These are phyloP conservation scores for Sedum album DNA, from an alignment of 164 flowering plant genomes.

Conservation along the genomic window DNA sequence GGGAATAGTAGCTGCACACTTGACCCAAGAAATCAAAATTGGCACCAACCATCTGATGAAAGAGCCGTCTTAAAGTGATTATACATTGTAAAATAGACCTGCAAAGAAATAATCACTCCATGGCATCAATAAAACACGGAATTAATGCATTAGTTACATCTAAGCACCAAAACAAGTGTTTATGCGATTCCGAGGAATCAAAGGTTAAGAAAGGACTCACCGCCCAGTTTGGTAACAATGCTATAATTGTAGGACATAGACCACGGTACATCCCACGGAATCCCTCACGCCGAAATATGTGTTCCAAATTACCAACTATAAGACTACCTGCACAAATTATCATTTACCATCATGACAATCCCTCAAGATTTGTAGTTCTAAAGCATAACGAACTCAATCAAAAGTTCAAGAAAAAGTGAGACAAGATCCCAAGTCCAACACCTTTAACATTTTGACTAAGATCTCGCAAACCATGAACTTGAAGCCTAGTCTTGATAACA, in stretches of 20 bases:
- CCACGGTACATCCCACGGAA: constrained; percentile 94
- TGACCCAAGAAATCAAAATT: background rate
- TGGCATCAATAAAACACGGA: background rate
- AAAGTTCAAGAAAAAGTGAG: no score
- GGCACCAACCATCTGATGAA: constrained; percentile 58
- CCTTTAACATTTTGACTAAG: constrained; percentile 48
- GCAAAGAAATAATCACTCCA: constrained; percentile 16
- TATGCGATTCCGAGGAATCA: background rate
- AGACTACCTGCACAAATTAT: constrained; percentile 51
- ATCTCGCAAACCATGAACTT: constrained; percentile 78
- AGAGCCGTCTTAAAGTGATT: constrained; percentile 74
- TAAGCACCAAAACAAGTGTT: background rate
- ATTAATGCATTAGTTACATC: background rate
- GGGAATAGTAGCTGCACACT: background rate
- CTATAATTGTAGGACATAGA: constrained; percentile 86
- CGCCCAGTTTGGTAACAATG: constrained; percentile 94
- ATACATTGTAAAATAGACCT: constrained; percentile 93
- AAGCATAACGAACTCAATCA: no score
- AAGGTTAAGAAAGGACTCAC: constrained; percentile 30
- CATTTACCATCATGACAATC: background rate
- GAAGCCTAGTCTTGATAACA: constrained; percentile 93
- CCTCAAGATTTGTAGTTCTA: no score
- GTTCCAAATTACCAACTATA: constrained; percentile 74
- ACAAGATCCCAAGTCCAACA: constrained; percentile 11
- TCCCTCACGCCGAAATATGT: constrained; percentile 72